phyloP scores from a whole-genome alignment of 495 filamentous ascomycete species.

The Neurospora cerealis region DNA sequence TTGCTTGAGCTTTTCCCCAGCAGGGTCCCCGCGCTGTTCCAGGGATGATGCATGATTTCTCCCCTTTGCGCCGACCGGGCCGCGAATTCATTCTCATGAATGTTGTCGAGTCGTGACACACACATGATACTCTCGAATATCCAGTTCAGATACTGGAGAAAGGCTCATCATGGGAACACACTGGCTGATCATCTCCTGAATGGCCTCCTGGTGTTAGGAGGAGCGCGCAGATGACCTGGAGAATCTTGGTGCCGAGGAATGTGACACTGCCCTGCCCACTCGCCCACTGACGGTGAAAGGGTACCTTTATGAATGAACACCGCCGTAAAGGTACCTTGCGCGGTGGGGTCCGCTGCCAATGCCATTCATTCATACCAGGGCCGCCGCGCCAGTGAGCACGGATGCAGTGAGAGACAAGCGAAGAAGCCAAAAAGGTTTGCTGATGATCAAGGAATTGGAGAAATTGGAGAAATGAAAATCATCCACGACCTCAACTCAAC shows the following conservation, averaged over 20 bases:
- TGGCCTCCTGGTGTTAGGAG: not conserved
- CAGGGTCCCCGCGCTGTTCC: not conserved
- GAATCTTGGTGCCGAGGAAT: not conserved
- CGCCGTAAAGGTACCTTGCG: not conserved
- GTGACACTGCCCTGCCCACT: not conserved
- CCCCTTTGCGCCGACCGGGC: not conserved
- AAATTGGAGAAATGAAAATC: not conserved
- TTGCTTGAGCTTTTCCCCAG: not conserved
- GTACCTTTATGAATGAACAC: not conserved
- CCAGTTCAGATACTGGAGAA: not conserved
- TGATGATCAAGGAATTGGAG: not conserved
- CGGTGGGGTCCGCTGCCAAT: not conserved
- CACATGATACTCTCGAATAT: not conserved
- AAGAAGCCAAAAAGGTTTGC: not conserved
- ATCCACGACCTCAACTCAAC: not conserved
- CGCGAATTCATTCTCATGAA: not conserved
- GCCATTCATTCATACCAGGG: not conserved
- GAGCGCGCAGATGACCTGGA: not conserved
- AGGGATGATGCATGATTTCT: not conserved
- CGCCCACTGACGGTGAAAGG: not conserved
- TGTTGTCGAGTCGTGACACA: not conserved
- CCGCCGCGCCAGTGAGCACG: not conserved
- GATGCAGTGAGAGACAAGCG: not conserved
- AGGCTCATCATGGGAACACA: not conserved
- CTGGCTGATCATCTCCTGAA: not conserved